phyloP scores from a whole-genome alignment of 257 asterid genomes.

The Solanum medicagineum region DNA sequence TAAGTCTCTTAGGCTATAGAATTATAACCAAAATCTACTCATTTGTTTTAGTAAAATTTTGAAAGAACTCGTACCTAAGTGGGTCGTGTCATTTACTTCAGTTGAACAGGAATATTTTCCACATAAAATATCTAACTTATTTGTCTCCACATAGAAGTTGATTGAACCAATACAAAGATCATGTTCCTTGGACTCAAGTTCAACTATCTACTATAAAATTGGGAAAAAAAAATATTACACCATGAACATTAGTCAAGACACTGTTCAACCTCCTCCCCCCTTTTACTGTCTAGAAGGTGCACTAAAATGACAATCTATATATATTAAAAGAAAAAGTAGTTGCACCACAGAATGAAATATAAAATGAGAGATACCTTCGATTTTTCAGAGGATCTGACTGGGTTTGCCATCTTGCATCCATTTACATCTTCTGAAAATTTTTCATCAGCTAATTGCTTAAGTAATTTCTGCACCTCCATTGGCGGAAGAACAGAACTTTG shows the following conservation, averaged over 20 bases:
- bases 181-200: neutral
- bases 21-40: neutral
- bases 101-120: neutral
- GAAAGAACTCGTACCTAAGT: neutral
- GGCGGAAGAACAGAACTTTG: slow-evolving; percentile 61
- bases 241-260: neutral
- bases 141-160: neutral
- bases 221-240: neutral
- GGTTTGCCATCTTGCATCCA: slow-evolving; percentile 13
- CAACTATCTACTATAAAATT: neutral
- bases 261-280: neutral
- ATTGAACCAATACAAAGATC: neutral
- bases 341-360: neutral
- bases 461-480: slow-evolving; percentile 65
- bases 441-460: slow-evolving; percentile 79
- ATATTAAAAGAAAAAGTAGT: neutral
- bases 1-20: neutral
- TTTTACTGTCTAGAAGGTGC: neutral
- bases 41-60: neutral
- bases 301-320: neutral
- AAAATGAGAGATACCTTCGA: slow-evolving; percentile 36
- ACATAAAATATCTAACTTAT: neutral
- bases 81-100: neutral
- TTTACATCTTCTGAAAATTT: slow-evolving; percentile 43
- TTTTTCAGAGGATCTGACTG: slow-evolving; percentile 26